These are phyloP conservation scores for Solanum dulcamara DNA, from an alignment of 257 asterid species.

Conservation along the genomic window DNA sequence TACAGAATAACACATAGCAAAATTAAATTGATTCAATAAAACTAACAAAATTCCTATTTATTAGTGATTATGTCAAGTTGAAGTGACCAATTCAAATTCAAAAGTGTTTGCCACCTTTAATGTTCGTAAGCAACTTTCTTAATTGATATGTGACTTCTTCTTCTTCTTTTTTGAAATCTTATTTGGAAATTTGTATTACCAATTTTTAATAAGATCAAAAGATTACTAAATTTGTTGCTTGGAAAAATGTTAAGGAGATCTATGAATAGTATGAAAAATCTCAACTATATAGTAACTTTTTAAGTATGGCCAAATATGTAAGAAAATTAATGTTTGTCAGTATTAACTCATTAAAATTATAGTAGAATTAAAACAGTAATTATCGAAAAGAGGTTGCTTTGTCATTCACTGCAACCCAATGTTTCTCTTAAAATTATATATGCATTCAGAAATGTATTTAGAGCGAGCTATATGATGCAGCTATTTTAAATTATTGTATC, in stretches of 20 bases:
- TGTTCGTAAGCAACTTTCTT: not conserved
- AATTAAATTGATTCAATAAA: not conserved
- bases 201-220: not conserved
- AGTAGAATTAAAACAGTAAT: not conserved
- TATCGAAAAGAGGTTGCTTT: not conserved
- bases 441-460: not conserved
- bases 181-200: not conserved
- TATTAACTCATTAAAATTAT: not conserved
- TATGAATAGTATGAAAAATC: not conserved
- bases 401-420: not conserved
- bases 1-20: no score
- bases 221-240: not conserved
- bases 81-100: not conserved
- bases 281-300: not conserved
- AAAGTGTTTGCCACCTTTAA: not conserved
- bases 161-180: not conserved
- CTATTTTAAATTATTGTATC: not conserved
- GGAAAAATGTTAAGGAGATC: not conserved
- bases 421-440: no score
- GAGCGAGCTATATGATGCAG: not conserved
- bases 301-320: not conserved
- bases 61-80: not conserved
- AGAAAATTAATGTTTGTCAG: not conserved
- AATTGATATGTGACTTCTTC: not conserved
- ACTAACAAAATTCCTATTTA: not conserved